Evolutionary conservation across 1,284 basidiomycete genomes (phyloP), one percentile per base, ranked within the genome.

Genomic region (Rhodotorula sp.): DNA sequence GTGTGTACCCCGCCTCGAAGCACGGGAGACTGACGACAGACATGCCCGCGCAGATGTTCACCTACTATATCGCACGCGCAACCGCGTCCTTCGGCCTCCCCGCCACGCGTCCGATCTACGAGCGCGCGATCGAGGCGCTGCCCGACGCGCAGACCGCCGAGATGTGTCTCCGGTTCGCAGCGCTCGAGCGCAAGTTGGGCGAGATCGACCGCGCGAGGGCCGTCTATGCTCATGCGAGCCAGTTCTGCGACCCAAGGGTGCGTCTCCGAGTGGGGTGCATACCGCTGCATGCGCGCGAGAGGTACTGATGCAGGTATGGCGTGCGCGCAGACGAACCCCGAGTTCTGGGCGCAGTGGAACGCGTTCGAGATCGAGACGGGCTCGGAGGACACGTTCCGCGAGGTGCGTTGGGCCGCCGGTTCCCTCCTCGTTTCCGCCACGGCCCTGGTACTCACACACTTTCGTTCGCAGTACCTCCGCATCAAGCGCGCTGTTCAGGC

Each of bases 401-500:
- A 99, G 84, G 97, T 98, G 92, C 67, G 73, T 46, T 9, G 1
- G n/a, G 4, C 25, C 25, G 8, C n/a, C 21, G 44, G 12, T 27
- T 12, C 34, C 41, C 36, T 32, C 27, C 48, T 48, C 19, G 13
- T 34, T 27, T 5, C 10, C 41, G 7, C 0, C 32, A 12, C 8
- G 1, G 3, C 9, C 19, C 7, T 15, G n/a, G 19, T n/a, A 7
- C 32, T 39, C 7, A 44, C 73, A 64, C 61, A 59, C 54, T 48
- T 58, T 9, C 22, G 3, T 4, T 29, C 48, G 17, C 62, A 75
- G 78, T 75, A 70, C 70, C 83, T 99, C 71, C 89, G 97, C 25
- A 97, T 99, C 85, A 97, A 97, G 83, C 88, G 97, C 67, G 93
- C 92, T 76, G 96, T 99, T 12, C 96, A 99, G 83, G 95, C 97